Conservation (phyloP, 768 basidiomycete genomes). For the Mycena leptocephala region DNA sequence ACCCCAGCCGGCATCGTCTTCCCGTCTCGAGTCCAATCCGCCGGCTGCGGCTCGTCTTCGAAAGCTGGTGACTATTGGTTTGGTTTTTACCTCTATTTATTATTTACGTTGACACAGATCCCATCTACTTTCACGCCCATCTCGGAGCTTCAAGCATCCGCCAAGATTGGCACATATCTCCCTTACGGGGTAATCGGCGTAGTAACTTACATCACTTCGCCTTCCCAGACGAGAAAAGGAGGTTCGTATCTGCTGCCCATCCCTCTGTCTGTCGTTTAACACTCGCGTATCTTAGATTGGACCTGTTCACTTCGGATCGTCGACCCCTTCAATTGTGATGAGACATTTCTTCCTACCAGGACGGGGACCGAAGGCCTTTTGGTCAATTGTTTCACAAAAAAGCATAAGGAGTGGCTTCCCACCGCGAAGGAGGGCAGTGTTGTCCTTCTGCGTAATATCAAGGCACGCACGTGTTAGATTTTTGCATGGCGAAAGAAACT, state of each 20-base stretch:
- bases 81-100: neutral
- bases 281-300: constrained; percentile 58
- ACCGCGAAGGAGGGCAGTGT: constrained; percentile 64
- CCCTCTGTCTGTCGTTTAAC: neutral
- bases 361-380: constrained; percentile 43
- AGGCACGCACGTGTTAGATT: constrained; percentile 52
- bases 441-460: constrained; percentile 65
- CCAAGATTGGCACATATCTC: too few species aligned
- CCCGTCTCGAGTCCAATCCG: neutral
- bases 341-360: constrained; percentile 36
- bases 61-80: neutral
- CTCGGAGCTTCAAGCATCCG: neutral
- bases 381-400: constrained; percentile 70
- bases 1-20: neutral
- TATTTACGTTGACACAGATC: constrained; percentile 11
- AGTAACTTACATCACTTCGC: neutral
- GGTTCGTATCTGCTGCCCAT: constrained; percentile 37
- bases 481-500: neutral
- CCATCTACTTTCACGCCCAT: neutral
- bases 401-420: constrained; percentile 67
- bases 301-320: constrained; percentile 60
- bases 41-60: neutral
- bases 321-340: constrained; percentile 66
- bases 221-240: constrained; percentile 24
- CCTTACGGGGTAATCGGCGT: constrained; percentile 28